phyloP scores from a whole-genome alignment of 371 early-diverging fungal genomes.

The Rhizopus arrhizus region DNA sequence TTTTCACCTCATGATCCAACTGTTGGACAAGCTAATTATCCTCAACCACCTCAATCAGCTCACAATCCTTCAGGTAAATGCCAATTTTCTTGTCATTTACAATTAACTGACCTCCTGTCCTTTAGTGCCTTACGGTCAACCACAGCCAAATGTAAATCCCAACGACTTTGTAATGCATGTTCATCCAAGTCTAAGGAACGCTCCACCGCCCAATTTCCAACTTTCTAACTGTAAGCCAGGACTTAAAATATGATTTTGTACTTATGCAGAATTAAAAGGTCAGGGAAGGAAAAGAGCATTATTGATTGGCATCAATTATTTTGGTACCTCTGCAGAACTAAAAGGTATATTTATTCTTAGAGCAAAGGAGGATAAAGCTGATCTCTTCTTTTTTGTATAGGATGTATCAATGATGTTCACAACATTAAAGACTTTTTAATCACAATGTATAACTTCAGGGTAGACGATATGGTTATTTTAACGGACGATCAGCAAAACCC shows the following conservation, averaged over 20 bases:
- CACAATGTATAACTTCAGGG: constrained; percentile 63
- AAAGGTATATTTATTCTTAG: constrained; percentile 41
- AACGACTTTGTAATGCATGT: constrained; percentile 16
- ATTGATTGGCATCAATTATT: constrained; percentile 55
- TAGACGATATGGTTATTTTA: constrained; percentile 72
- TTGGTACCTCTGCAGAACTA: constrained; percentile 63
- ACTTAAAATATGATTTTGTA: not conserved
- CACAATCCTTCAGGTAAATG: constrained; percentile 11
- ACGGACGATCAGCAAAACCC: constrained; percentile 81
- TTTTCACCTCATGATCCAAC: constrained; percentile 29
- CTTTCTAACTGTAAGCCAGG: constrained; percentile 64
- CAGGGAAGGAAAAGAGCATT: constrained; percentile 38
- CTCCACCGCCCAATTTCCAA: constrained; percentile 49
- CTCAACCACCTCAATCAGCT: constrained; percentile 28
- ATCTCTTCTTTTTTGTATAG: constrained; percentile 25
- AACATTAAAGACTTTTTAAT: constrained; percentile 76
- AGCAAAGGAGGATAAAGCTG: not conserved
- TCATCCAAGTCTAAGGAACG: constrained; percentile 19
- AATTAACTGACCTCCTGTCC: no score
- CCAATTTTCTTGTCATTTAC: not conserved
- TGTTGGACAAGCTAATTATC: constrained; percentile 32
- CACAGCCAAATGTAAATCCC: not conserved
- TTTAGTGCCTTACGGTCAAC: constrained; percentile 9
- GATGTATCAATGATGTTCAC: constrained; percentile 90
- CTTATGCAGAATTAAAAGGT: constrained; percentile 16